These are phyloP conservation scores for Teratosphaeria pseudoeucalypti DNA, from an alignment of 2,329 filamentous ascomycete genomes.

Conservation along the genomic window DNA sequence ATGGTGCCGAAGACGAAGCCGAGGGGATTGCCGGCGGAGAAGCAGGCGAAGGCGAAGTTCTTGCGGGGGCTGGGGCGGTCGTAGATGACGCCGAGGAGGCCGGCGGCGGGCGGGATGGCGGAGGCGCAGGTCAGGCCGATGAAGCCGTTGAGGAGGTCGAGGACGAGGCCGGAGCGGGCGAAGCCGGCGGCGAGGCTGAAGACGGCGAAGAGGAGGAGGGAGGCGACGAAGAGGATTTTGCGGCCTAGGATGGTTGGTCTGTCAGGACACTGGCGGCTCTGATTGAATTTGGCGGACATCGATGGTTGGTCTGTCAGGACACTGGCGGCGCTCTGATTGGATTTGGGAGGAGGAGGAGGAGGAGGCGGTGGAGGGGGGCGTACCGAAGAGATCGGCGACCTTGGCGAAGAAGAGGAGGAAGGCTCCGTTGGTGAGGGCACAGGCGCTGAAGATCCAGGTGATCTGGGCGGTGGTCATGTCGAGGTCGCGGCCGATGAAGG, in stretches of 20 bases:
- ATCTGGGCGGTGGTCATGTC: conserved; percentile 56
- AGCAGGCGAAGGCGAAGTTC: conserved; percentile 55
- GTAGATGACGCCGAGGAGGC: conserved; percentile 54
- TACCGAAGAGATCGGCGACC: conserved; percentile 52
- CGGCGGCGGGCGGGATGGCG: conserved; percentile 54
- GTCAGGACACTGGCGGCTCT: too few species aligned
- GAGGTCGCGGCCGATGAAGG: conserved; percentile 49
- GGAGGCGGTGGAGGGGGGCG: neutral
- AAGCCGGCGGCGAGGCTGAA: conserved; percentile 51
- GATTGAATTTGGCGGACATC: too few species aligned
- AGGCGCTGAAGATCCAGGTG: conserved; percentile 57
- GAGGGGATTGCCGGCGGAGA: conserved; percentile 47
- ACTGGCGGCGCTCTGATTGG: too few species aligned
- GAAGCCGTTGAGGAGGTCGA: conserved; percentile 54
- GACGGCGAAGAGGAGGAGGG: conserved; percentile 49
- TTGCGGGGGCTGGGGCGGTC: conserved; percentile 51
- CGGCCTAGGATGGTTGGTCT: conserved; percentile 28
- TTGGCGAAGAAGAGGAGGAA: conserved; percentile 58
- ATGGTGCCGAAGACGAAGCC: conserved; percentile 50
- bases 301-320: too few species aligned
- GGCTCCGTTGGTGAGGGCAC: conserved; percentile 51
- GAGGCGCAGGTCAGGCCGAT: conserved; percentile 55
- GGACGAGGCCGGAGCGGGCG: conserved; percentile 45
- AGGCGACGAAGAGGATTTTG: conserved; percentile 48
- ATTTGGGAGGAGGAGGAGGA: too few species aligned